These are phyloP conservation scores for Calocera cornea DNA, from an alignment of 768 basidiomycete genomes.

Conservation along the genomic window DNA sequence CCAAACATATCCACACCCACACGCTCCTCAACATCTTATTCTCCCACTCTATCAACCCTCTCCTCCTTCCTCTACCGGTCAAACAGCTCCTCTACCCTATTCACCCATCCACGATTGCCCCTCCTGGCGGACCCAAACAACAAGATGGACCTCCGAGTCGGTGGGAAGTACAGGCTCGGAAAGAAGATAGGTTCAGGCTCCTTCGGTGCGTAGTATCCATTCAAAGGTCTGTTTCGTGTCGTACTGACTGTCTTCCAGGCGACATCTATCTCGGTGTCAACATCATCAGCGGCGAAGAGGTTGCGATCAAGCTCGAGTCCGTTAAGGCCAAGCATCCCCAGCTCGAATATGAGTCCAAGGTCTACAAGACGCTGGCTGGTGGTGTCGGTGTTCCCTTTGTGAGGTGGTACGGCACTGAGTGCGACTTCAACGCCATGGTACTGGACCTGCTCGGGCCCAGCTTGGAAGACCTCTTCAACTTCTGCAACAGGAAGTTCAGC, in stretches of 20 bases:
- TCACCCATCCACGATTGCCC: neutral
- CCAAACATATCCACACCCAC: constrained; percentile 2
- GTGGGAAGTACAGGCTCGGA: constrained; percentile 92
- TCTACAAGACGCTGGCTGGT: constrained; percentile 89
- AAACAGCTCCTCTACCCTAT: constrained; percentile 1
- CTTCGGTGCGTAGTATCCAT: constrained; percentile 52
- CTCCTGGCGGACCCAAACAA: constrained; percentile 55
- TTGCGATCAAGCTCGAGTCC: constrained; percentile 99
- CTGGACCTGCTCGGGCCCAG: constrained; percentile 83
- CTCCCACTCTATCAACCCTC: constrained; percentile 1
- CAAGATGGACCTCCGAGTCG: constrained; percentile 77
- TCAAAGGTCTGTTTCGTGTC: neutral
- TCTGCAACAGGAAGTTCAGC: constrained; percentile 71
- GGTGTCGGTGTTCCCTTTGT: constrained; percentile 99
- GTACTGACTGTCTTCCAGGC: constrained; percentile 35
- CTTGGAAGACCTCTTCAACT: constrained; percentile 34
- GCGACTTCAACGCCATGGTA: constrained; percentile 99
- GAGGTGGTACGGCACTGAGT: constrained; percentile 61
- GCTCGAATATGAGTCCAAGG: constrained; percentile 82
- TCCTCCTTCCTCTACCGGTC: neutral
- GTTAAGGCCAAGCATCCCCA: constrained; percentile 99
- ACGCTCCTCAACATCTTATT: neutral
- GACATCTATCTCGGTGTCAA: constrained; percentile 99
- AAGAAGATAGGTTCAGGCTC: constrained; percentile 99
- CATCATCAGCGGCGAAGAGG: constrained; percentile 99